Base-by-base conservation (phyloP, 352 stramenopile genomes). In the Phytophthora quininea region DNA sequence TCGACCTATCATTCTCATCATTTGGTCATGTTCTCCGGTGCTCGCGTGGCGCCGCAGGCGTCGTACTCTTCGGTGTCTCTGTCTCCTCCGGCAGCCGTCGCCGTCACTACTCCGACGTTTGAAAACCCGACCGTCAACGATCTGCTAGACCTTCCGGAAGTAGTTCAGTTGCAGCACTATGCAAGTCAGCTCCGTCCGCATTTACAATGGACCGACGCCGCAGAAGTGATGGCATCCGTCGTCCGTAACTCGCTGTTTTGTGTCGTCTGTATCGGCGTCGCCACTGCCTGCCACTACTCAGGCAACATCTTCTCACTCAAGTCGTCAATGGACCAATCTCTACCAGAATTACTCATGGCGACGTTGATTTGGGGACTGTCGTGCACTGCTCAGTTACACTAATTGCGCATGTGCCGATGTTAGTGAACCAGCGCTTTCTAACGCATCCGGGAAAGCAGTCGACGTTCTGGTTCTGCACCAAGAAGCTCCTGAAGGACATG, bases 211-310 rank as follows among this genome's bases (percentile, higher is more conserved):
- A 29, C 27, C 2, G 54, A 48, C 0, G 62, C 67, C 1, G 64
- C 46, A 24, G 71, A 66, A 14, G 56, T 63, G 24, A 43, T 69
- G 2, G 0, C 55, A 12, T 7, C 65, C 10, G 49, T 82, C 3
- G 37, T 77, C 15, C 62, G 48, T 30, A 80, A 78, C 46, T 48
- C 54, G 0, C 2, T 76, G 30, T 31, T 54, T 24, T 71, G 65
- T 12, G 50, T 71, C n/a, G 0, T 73, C 27, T 73, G 64, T 24
- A 69, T 65, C 1, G 60, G 30, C 30, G 37, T 64, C 3, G 42
- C 73, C n/a, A 80, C 73, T 32, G 73, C 63, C 19, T 61, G 37
- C n/a, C 75, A 69, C 62, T 71, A 65, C 43, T 27, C 69, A 11
- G 65, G 65, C 10, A 76, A 80, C 43, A 32, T 63, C 14, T 80